Conservation (phyloP, 257 asterid genomes). For the Penstemon barbatus region DNA sequence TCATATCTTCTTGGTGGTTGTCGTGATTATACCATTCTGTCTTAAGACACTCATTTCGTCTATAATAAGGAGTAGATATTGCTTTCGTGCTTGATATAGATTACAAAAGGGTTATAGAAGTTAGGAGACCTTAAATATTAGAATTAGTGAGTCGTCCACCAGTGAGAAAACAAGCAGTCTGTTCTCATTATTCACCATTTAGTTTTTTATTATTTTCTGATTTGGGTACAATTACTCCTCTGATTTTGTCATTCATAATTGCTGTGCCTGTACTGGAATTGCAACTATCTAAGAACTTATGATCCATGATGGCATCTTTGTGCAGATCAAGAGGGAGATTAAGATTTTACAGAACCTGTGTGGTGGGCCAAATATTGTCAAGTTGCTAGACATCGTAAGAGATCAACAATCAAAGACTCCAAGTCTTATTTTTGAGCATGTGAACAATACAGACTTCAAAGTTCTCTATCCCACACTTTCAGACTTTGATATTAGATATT, state of each 20-base stretch:
- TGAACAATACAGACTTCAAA: slow-evolving; percentile 64
- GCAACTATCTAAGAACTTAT: no score
- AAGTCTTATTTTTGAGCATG: slow-evolving; percentile 61
- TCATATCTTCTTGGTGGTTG: no score
- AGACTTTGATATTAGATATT: slow-evolving; percentile 55
- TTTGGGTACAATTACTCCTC: background rate
- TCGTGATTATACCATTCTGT: no score
- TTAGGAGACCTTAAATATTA: background rate
- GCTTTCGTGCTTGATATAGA: background rate
- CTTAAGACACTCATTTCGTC: background rate
- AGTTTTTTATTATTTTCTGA: background rate
- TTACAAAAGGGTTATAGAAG: background rate
- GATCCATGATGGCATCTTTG: background rate
- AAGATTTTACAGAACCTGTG: slow-evolving; percentile 63
- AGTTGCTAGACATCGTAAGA: slow-evolving; percentile 61
- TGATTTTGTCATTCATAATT: background rate
- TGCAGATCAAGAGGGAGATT: slow-evolving; percentile 74
- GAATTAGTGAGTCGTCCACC: background rate
- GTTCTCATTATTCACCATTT: background rate
- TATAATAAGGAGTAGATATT: background rate
- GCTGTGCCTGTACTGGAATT: background rate
- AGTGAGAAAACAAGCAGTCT: background rate
- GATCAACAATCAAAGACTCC: slow-evolving; percentile 74
- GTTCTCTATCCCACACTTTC: slow-evolving; percentile 61
- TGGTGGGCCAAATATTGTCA: slow-evolving; percentile 69